Evolutionary conservation across 208 protist species (phyloP).

Genomic region (Acanthamoeba rhysodes): DNA sequence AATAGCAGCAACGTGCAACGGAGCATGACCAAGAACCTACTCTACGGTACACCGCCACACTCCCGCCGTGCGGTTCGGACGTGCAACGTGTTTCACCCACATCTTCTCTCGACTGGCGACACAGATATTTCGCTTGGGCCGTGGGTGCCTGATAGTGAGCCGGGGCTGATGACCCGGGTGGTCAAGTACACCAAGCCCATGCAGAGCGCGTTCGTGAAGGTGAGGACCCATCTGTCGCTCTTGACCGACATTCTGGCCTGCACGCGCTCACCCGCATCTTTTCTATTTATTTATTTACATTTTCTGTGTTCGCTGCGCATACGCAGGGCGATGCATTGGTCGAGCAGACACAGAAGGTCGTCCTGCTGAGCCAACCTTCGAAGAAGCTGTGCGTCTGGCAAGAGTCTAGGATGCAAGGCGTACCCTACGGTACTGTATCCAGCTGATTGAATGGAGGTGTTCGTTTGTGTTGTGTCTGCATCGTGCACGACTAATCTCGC

Average conservation of each 20-base stretch:
- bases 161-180: neutral
- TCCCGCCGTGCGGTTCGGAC: neutral
- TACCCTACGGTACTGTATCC: conserved; percentile 4
- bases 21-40: neutral
- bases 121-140: conserved; percentile 1
- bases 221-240: neutral
- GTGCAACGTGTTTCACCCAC: neutral
- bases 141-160: conserved; percentile 5
- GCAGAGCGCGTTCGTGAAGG: conserved; percentile 5
- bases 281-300: too few species aligned
- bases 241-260: neutral
- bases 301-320: too few species aligned
- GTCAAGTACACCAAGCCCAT: conserved; percentile 42
- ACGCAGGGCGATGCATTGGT: neutral
- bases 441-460: too few species aligned
- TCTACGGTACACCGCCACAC: neutral
- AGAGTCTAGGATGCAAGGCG: conserved; percentile 10
- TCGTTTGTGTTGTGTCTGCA: too few species aligned
- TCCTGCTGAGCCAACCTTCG: neutral
- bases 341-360: neutral
- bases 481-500: too few species aligned
- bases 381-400: neutral
- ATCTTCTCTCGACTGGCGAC: neutral
- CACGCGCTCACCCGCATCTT: too few species aligned
- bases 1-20: neutral